phyloP scores from a whole-genome alignment of 371 early-diverging fungal species.

The Sporodiniella umbellata region DNA sequence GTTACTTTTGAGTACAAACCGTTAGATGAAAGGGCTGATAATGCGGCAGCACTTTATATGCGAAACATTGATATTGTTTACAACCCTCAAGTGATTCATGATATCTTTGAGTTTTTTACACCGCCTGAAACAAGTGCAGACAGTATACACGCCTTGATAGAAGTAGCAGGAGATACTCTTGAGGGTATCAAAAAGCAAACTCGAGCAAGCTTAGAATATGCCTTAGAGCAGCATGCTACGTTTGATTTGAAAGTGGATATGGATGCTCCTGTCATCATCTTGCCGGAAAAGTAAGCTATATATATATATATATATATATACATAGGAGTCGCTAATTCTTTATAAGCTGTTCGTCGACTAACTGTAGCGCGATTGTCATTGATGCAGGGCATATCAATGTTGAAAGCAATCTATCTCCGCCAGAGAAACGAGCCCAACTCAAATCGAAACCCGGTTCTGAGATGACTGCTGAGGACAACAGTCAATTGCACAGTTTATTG shows the following conservation, averaged over 20 bases:
- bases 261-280: slow-evolving; percentile 95
- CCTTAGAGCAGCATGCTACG: slow-evolving; percentile 86
- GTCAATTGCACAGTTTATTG: slow-evolving; percentile 73
- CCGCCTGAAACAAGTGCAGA: slow-evolving; percentile 81
- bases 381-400: slow-evolving; percentile 94
- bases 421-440: slow-evolving; percentile 64
- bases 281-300: slow-evolving; percentile 74
- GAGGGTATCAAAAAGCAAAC: slow-evolving; percentile 91
- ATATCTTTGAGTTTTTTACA: slow-evolving; percentile 80
- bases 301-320: neutral
- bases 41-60: slow-evolving; percentile 80
- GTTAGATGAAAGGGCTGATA: slow-evolving; percentile 83
- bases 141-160: slow-evolving; percentile 65
- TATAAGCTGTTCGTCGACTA: slow-evolving; percentile 60
- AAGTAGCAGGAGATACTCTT: slow-evolving; percentile 88
- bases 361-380: slow-evolving; percentile 74
- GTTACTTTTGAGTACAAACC: slow-evolving; percentile 86
- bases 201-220: slow-evolving; percentile 80
- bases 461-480: slow-evolving; percentile 64
- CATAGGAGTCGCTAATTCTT: neutral
- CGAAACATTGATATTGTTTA: slow-evolving; percentile 89
- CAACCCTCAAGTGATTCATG: slow-evolving; percentile 76
- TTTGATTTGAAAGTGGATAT: slow-evolving; percentile 90
- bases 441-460: slow-evolving; percentile 63
- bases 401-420: slow-evolving; percentile 77